Percentiles rank a stretch among this genome's conserved stretches.
Evolutionary conservation across 495 filamentous ascomycete species (phyloP).

Genomic region (Penicillium nucicola): DNA sequence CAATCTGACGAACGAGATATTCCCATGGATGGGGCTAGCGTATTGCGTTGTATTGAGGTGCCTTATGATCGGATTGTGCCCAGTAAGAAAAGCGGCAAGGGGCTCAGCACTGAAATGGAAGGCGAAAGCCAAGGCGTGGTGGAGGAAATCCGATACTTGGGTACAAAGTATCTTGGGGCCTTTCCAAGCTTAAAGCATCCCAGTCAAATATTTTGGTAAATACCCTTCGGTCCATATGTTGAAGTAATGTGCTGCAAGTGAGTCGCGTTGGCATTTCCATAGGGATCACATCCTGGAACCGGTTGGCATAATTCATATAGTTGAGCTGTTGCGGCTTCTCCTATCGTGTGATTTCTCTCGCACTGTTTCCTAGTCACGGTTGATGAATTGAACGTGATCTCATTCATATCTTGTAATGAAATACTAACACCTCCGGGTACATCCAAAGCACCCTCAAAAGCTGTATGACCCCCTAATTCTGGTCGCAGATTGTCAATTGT

Average conservation of each 20-base stretch:
- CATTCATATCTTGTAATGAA: conserved; percentile 46
- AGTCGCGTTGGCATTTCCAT: conserved; percentile 31
- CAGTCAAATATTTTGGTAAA: conserved; percentile 37
- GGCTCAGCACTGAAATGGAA: too few species aligned
- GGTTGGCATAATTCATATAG: conserved; percentile 52
- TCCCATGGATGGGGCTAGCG: too few species aligned
- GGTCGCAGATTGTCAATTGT: conserved; percentile 38
- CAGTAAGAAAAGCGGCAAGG: too few species aligned
- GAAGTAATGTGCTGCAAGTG: conserved; percentile 29
- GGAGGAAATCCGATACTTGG: too few species aligned
- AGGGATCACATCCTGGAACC: conserved; percentile 40
- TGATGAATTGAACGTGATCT: conserved; percentile 25
- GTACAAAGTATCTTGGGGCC: conserved; percentile 1
- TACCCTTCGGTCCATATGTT: conserved; percentile 33
- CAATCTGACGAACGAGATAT: too few species aligned
- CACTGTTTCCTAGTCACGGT: conserved; percentile 14
- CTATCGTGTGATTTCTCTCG: conserved; percentile 35
- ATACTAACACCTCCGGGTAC: conserved; percentile 40
- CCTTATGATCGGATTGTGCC: too few species aligned
- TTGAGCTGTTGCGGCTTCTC: conserved; percentile 49
- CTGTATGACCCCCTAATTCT: conserved; percentile 43
- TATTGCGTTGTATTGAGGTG: too few species aligned
- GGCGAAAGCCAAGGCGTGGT: too few species aligned
- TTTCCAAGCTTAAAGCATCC: conserved; percentile 40
- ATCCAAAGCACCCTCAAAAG: conserved; percentile 25